phyloP scores from a whole-genome alignment of 257 asterid species.

The Rauvolfia tetraphylla region DNA sequence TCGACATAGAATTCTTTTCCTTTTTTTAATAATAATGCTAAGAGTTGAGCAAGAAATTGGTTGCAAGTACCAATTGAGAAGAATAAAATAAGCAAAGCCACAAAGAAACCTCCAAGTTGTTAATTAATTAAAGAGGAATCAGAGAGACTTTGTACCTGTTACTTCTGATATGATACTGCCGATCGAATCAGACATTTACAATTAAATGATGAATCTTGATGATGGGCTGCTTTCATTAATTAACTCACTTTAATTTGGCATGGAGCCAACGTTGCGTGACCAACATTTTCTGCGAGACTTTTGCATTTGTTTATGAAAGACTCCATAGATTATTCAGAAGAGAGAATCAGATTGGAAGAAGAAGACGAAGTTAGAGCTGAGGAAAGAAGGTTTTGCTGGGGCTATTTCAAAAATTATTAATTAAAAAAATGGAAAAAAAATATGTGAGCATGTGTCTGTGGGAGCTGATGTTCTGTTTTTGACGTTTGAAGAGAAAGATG shows the following conservation, averaged over 20 bases:
- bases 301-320: not conserved
- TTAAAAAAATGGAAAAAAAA: not conserved
- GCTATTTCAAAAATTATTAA: too few relatives aligned
- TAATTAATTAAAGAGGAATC: not conserved
- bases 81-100: too few relatives aligned
- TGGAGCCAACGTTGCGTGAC: constrained; percentile 25
- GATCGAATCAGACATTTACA: constrained; percentile 25
- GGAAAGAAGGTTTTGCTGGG: not conserved
- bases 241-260: not conserved
- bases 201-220: constrained; percentile 9
- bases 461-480: not conserved
- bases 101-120: not conserved
- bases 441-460: constrained; percentile 15
- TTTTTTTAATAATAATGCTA: too few relatives aligned
- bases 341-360: not conserved
- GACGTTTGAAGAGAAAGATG: constrained; percentile 6
- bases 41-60: not conserved
- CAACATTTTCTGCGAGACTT: constrained; percentile 15
- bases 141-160: constrained; percentile 17
- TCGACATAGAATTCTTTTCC: too few relatives aligned
- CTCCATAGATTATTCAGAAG: not conserved
- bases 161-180: constrained; percentile 9
- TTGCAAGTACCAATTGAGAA: not conserved
- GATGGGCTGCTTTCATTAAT: constrained; percentile 15
- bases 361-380: not conserved